Conservation (phyloP, 257 asterid species). For the Linderniella brevidens region DNA sequence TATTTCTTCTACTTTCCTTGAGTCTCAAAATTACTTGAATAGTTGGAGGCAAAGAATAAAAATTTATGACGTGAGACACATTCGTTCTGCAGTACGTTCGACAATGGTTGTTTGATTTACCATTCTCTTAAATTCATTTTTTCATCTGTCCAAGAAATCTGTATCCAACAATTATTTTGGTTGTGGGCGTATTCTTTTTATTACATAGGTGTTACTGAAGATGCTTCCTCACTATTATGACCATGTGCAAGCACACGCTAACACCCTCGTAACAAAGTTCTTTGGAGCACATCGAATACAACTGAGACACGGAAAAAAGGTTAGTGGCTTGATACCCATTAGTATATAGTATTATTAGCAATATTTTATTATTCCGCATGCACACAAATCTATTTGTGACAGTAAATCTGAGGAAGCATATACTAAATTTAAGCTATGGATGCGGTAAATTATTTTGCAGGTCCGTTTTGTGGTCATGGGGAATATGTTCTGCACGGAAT, state of each 20-base stretch:
- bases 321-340: conserved; percentile 10
- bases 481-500: conserved; percentile 91
- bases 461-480: conserved; percentile 98
- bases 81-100: too few species aligned
- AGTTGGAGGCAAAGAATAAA: too few species aligned
- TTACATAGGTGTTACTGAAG: conserved; percentile 44
- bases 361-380: conserved; percentile 2
- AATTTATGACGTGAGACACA: too few species aligned
- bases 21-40: too few species aligned
- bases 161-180: neutral
- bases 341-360: conserved; percentile 11
- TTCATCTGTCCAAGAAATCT: too few species aligned
- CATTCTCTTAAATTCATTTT: too few species aligned
- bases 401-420: conserved; percentile 1
- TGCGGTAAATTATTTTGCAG: conserved; percentile 25
- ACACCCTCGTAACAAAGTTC: conserved; percentile 89
- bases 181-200: conserved; percentile 13
- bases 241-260: conserved; percentile 70
- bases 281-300: conserved; percentile 79
- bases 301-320: conserved; percentile 67
- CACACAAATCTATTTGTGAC: neutral
- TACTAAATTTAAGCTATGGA: conserved; percentile 8
- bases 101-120: too few species aligned
- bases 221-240: conserved; percentile 79
- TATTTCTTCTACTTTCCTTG: too few species aligned